Base-by-base conservation (phyloP, 1,284 basidiomycete species). In the Anthracocystis setariae region DNA sequence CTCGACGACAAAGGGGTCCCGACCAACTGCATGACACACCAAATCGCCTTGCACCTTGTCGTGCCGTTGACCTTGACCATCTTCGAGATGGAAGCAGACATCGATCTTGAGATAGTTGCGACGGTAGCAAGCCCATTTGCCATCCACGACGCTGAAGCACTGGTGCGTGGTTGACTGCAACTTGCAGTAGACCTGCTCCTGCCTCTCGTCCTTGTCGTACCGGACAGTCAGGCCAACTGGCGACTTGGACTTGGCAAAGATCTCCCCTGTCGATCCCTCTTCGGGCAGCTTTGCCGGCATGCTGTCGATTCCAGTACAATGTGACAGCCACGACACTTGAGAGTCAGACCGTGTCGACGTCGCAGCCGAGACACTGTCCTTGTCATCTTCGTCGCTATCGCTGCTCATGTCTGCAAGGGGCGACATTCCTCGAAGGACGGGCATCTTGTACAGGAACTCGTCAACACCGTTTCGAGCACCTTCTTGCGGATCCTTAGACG, bases 91-190 rank as follows among this genome's bases (percentile, higher is more conserved):
- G 18, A 68, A 73, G 23, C 38, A 45, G 20, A 59, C 61, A 27
- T 73, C 70, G 15, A 73, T 44, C 44, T 65, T 73, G 50, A 73
- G 65, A 40, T 33, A 73, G 50, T 73, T 73, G 9, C 70, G 64
- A 37, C 70, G 70, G 37, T 73, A 73, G 45, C 70, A 73, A 12
- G 70, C 70, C 70, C 70, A 73, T 21, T 73, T 73, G 18, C 65
- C 70, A 29, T 73, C 70, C 47, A 73, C 70, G 23, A 68, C 51
- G 23, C 65, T 65, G 37, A 73, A 73, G 47, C 70, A 73, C 20
- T 61, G 49, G 47, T 73, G 61, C 1, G 70, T 68, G n/a, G 64
- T 68, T 42, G 60, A 57, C 5, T 63, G 32, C 27, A 72, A 49
- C 39, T 69, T 62, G 66, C 60, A 69, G 15, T 46, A 55, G 23